These are phyloP conservation scores for Adansonia grandidieri DNA, from an alignment of 441 rosid species.

Conservation along the genomic window DNA sequence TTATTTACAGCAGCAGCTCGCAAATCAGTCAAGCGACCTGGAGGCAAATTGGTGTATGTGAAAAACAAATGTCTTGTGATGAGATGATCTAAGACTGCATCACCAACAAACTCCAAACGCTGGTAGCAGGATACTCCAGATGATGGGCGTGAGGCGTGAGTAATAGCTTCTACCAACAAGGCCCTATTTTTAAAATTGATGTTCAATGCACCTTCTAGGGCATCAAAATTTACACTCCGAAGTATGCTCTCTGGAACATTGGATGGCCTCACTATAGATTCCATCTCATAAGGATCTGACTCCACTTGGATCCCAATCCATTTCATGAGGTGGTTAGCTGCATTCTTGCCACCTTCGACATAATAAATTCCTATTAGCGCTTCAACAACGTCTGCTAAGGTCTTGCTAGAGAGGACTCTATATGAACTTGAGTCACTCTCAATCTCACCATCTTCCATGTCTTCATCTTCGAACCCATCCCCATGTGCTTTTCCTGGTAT, in stretches of 20 bases:
- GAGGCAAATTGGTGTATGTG: conserved; percentile 89
- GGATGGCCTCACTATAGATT: conserved; percentile 44
- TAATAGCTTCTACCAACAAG: conserved; percentile 85
- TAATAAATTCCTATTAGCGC: conserved; percentile 96
- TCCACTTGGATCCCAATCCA: conserved; percentile 95
- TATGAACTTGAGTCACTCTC: conserved; percentile 95
- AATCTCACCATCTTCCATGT: conserved; percentile 94
- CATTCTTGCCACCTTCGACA: conserved; percentile 87
- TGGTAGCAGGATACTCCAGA: conserved; percentile 97
- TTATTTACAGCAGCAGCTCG: conserved; percentile 99
- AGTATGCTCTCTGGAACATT: conserved; percentile 77
- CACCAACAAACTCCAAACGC: conserved; percentile 96
- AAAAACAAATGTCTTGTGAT: conserved; percentile 92
- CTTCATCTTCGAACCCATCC: conserved; percentile 65
- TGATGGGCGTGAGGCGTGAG: conserved; percentile 98
- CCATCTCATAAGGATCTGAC: conserved; percentile 70
- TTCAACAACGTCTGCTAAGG: conserved; percentile 98
- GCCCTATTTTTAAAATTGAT: conserved; percentile 64
- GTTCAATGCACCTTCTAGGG: conserved; percentile 73
- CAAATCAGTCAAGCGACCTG: conserved; percentile 96
- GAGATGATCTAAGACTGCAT: conserved; percentile 98
- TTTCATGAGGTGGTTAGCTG: conserved; percentile 95
- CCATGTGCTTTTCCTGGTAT: conserved; percentile 33
- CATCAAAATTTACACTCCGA: conserved; percentile 79
- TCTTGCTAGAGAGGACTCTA: conserved; percentile 96